Evolutionary conservation across 1,139 yeast species (phyloP).

Genomic region (Diutina catenulata): DNA sequence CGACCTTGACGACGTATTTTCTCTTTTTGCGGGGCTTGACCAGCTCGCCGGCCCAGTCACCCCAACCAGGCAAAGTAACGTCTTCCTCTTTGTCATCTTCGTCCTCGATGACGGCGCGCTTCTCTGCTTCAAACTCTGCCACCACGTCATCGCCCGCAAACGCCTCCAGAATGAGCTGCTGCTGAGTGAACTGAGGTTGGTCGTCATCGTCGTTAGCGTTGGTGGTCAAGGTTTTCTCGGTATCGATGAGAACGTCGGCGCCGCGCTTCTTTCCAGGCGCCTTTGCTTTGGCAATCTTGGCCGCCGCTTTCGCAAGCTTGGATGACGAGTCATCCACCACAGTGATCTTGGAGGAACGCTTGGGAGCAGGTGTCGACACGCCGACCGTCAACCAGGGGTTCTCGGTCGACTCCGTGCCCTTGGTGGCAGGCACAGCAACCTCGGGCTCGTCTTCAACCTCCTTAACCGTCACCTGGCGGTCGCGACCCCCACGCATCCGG

Average conservation of each 20-base stretch:
- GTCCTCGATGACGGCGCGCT: constrained; percentile 50
- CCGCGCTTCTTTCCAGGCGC: constrained; percentile 28
- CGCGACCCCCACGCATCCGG: not conserved
- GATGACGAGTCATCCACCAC: constrained; percentile 47
- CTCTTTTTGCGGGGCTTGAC: constrained; percentile 38
- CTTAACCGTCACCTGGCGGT: not conserved
- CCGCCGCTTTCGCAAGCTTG: constrained; percentile 39
- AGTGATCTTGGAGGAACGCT: constrained; percentile 19
- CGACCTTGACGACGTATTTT: constrained; percentile 53
- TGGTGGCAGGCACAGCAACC: constrained; percentile 23
- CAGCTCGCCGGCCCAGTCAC: constrained; percentile 69
- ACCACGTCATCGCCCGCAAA: constrained; percentile 96
- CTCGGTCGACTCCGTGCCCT: too few species aligned
- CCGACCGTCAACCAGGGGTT: constrained; percentile 64
- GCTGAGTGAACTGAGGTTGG: constrained; percentile 53
- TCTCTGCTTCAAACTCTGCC: constrained; percentile 66
- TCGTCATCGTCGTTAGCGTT: constrained; percentile 20
- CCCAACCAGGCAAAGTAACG: constrained; percentile 91
- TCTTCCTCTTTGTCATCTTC: constrained; percentile 88
- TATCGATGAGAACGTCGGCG: constrained; percentile 36
- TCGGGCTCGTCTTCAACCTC: constrained; percentile 7
- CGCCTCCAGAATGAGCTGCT: constrained; percentile 76
- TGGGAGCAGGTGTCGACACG: constrained; percentile 21
- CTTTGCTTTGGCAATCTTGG: constrained; percentile 20
- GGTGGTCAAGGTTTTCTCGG: constrained; percentile 30